Percentiles rank a stretch among this genome's conserved stretches.
These are phyloP conservation scores for Arabis hirsuta DNA, from an alignment of 345 rosid genomes.

Conservation along the genomic window DNA sequence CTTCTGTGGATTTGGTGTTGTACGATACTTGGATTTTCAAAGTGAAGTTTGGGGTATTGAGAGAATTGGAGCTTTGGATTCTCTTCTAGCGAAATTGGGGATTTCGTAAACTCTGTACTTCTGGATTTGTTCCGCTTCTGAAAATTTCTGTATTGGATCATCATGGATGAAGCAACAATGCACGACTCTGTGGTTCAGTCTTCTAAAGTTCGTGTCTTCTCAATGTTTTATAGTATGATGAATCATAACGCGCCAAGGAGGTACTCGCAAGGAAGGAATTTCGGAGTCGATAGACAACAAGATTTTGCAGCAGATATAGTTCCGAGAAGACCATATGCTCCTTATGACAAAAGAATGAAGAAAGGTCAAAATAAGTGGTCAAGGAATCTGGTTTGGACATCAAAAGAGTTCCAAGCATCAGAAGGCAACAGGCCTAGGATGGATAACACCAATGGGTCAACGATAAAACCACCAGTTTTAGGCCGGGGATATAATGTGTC, in stretches of 20 bases:
- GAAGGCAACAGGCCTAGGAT: constrained; percentile 20
- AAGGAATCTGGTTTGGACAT: constrained; percentile 44
- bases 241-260: constrained; percentile 40
- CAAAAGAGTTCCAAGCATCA: constrained; percentile 17
- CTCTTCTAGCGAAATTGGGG: background rate
- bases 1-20: constrained; percentile 20
- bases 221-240: constrained; percentile 42
- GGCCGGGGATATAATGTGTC: background rate
- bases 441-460: background rate
- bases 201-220: constrained; percentile 36
- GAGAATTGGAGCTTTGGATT: constrained; percentile 25
- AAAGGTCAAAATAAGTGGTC: constrained; percentile 25
- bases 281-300: constrained; percentile 27
- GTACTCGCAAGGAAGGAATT: constrained; percentile 24
- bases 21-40: constrained; percentile 10
- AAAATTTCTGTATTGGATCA: constrained; percentile 27
- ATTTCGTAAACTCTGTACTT: no score
- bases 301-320: constrained; percentile 25
- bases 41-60: background rate
- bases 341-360: constrained; percentile 18
- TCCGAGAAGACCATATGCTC: constrained; percentile 28
- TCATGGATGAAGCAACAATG: constrained; percentile 40
- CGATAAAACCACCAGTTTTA: constrained; percentile 18
- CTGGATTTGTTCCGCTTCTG: background rate
- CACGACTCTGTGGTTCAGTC: constrained; percentile 27